Evolutionary conservation across 2,329 filamentous ascomycete species (phyloP).

Genomic region (Aureobasidium melanogenum): DNA sequence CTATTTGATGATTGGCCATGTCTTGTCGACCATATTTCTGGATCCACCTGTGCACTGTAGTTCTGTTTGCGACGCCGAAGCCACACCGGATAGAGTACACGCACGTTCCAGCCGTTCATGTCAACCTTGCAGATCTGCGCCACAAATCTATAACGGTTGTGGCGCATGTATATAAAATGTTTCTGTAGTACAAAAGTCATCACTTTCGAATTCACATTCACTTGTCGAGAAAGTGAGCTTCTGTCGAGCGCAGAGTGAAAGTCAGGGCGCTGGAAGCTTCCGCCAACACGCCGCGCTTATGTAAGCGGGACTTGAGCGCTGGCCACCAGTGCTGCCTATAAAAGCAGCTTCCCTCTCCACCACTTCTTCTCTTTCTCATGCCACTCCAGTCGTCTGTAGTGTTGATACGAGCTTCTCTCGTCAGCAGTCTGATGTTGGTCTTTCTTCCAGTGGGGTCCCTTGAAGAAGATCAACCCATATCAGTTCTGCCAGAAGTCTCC

Average conservation of each 20-base stretch:
- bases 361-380: not conserved
- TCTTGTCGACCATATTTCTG: not conserved
- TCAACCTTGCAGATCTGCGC: no score
- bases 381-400: not conserved
- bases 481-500: not conserved
- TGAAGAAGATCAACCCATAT: not conserved
- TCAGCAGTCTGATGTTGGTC: not conserved
- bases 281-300: not conserved
- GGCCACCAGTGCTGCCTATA: not conserved
- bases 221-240: not conserved
- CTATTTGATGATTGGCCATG: not conserved
- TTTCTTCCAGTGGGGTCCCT: not conserved
- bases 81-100: not conserved
- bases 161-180: not conserved
- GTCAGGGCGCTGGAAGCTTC: not conserved
- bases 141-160: not conserved
- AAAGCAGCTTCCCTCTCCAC: not conserved
- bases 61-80: not conserved
- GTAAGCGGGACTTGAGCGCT: not conserved
- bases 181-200: not conserved
- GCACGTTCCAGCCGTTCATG: not conserved
- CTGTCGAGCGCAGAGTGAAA: not conserved
- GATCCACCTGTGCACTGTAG: not conserved
- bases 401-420: not conserved
- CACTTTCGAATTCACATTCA: not conserved